Evolutionary conservation across 1,284 basidiomycete species (phyloP).

Genomic region (Pisolithus thermaeus): DNA sequence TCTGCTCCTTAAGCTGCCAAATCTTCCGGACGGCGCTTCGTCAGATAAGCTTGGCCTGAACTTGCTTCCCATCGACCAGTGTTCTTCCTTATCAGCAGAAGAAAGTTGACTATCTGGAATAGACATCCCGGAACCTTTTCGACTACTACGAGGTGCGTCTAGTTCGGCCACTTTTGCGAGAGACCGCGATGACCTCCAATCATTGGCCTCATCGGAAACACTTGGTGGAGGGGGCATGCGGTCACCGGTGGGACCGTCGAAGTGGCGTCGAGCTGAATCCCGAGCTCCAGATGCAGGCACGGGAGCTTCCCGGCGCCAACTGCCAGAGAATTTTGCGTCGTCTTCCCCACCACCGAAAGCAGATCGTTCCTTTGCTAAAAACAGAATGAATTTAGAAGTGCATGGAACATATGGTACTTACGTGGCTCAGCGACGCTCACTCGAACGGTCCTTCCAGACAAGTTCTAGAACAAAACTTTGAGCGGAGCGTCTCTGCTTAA

Average conservation of each 20-base stretch:
- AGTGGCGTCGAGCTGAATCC: slow-evolving; percentile 58
- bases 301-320: slow-evolving; percentile 88
- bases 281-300: slow-evolving; percentile 60
- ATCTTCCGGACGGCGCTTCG: slow-evolving; percentile 40
- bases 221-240: slow-evolving; percentile 31
- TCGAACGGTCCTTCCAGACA: slow-evolving; percentile 79
- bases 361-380: slow-evolving; percentile 64
- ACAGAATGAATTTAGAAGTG: slow-evolving; percentile 4
- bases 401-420: slow-evolving; percentile 37
- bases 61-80: slow-evolving; percentile 66
- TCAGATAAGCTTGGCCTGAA: slow-evolving; percentile 52
- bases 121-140: slow-evolving; percentile 53
- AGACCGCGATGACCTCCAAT: slow-evolving; percentile 68
- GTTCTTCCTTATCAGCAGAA: slow-evolving; percentile 71
- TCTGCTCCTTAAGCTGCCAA: slow-evolving; percentile 44
- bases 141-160: slow-evolving; percentile 42
- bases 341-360: slow-evolving; percentile 53
- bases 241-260: slow-evolving; percentile 48
- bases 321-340: slow-evolving; percentile 67
- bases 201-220: slow-evolving; percentile 51
- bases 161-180: slow-evolving; percentile 40
- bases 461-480: slow-evolving; percentile 37
- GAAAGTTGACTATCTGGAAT: slow-evolving; percentile 44
- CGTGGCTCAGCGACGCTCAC: slow-evolving; percentile 95
- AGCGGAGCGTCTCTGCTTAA: slow-evolving; percentile 3